Conservation (phyloP, 2,329 filamentous ascomycete genomes). For the Eutypella sp. region DNA sequence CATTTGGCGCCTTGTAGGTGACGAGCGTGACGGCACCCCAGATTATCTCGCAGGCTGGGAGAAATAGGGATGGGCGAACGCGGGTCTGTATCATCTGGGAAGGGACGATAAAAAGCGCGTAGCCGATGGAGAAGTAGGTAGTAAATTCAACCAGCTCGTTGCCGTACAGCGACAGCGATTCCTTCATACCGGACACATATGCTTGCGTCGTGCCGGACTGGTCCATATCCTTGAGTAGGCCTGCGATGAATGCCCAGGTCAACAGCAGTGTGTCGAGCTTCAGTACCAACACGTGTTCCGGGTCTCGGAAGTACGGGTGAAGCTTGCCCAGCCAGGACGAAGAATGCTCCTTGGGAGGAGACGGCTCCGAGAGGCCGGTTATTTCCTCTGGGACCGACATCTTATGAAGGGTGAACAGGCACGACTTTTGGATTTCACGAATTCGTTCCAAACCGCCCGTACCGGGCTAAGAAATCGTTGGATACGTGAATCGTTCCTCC, state of each 20-base stretch:
- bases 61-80: conserved; percentile 15
- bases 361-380: not conserved
- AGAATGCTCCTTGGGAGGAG: not conserved
- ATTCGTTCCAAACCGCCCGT: too few species aligned
- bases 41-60: conserved; percentile 33
- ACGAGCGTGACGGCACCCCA: conserved; percentile 22
- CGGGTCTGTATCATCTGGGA: conserved; percentile 12
- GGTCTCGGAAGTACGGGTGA: conserved; percentile 25
- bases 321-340: conserved; percentile 24
- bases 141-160: conserved; percentile 11
- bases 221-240: conserved; percentile 33
- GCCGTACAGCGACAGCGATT: conserved; percentile 13
- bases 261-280: conserved; percentile 24
- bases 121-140: conserved; percentile 8
- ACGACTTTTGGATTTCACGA: too few species aligned
- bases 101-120: conserved; percentile 9
- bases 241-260: conserved; percentile 32
- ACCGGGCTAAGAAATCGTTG: too few species aligned
- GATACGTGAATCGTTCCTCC: too few species aligned
- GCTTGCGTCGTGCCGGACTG: conserved; percentile 32
- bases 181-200: conserved; percentile 34
- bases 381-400: not conserved
- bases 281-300: conserved; percentile 22
- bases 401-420: too few species aligned
- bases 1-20: conserved; percentile 24